phyloP scores from a whole-genome alignment of 2,329 filamentous ascomycete genomes.

The Calonectria pauciramosa region DNA sequence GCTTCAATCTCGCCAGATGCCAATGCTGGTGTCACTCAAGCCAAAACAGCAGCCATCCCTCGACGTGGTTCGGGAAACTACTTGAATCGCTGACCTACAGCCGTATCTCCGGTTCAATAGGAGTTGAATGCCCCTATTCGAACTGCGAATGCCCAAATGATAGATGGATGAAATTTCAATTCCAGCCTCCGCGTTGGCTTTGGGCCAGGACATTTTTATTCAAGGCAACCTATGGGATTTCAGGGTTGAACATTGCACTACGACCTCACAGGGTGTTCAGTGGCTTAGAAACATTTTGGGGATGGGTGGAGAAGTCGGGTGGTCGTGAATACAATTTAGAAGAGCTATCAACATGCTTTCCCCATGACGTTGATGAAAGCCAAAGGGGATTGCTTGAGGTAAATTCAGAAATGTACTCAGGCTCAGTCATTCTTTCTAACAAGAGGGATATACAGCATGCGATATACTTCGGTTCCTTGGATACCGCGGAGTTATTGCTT shows the following conservation, averaged over 20 bases:
- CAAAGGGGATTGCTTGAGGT: not conserved
- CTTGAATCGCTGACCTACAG: not conserved
- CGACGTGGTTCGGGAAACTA: not conserved
- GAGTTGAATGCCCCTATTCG: not conserved
- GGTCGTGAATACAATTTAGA: not conserved
- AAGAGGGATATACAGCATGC: not conserved
- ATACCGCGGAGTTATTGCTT: not conserved
- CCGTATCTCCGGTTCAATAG: not conserved
- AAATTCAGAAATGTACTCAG: not conserved
- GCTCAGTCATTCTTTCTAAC: not conserved
- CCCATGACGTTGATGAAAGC: not conserved
- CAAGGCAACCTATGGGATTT: not conserved
- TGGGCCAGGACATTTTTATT: slow-evolving; percentile 10
- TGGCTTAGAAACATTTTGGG: accelerated
- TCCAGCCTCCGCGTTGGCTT: slow-evolving; percentile 29
- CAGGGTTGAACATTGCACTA: not conserved
- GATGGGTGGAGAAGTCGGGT: accelerated
- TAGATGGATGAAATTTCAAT: not conserved
- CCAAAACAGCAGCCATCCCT: too few relatives aligned
- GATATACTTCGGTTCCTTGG: accelerated
- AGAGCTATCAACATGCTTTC: not conserved
- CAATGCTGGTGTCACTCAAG: not conserved
- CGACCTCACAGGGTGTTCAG: not conserved
- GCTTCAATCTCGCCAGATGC: not conserved
- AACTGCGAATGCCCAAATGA: not conserved